phyloP scores from a whole-genome alignment of 169 alveolate species.

The Ichthyophthirius multifiliis region DNA sequence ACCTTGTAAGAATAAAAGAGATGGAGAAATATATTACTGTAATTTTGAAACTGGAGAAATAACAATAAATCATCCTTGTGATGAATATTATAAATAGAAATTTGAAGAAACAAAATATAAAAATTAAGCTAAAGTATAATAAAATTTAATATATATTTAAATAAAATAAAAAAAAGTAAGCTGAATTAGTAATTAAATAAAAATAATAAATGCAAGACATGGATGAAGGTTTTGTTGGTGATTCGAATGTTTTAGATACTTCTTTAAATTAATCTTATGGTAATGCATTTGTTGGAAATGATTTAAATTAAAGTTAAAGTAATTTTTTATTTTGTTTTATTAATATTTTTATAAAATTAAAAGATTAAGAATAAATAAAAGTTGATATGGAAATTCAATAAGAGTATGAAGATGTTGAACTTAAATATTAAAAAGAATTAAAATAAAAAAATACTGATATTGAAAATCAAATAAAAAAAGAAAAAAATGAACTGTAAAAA shows the following conservation, averaged over 20 bases:
- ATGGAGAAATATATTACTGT: slow-evolving; percentile 58
- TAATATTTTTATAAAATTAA: slow-evolving; percentile 4
- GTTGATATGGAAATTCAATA: background rate
- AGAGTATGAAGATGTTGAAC: slow-evolving; percentile 14
- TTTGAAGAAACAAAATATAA: slow-evolving; percentile 21
- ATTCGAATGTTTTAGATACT: background rate
- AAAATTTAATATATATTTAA: background rate
- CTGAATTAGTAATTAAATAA: background rate
- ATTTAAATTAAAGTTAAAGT: background rate
- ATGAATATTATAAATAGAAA: slow-evolving; percentile 45
- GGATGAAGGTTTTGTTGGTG: slow-evolving; percentile 6
- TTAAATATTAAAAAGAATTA: background rate
- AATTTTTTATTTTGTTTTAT: background rate
- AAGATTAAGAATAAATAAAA: background rate
- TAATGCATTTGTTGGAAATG: background rate
- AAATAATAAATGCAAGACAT: background rate
- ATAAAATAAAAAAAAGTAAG: no score
- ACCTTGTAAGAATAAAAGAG: slow-evolving; percentile 47
- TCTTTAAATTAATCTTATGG: background rate
- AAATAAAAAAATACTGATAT: slow-evolving; percentile 14
- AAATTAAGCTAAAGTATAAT: background rate
- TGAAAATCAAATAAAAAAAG: background rate
- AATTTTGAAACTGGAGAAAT: slow-evolving; percentile 57
- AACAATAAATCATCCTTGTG: slow-evolving; percentile 79
- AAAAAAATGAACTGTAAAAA: background rate